A percentile compares a stretch with the other conserved stretches of the same genome.
phyloP scores from a whole-genome alignment of 495 filamentous ascomycete species.

The Penicillium lividum region DNA sequence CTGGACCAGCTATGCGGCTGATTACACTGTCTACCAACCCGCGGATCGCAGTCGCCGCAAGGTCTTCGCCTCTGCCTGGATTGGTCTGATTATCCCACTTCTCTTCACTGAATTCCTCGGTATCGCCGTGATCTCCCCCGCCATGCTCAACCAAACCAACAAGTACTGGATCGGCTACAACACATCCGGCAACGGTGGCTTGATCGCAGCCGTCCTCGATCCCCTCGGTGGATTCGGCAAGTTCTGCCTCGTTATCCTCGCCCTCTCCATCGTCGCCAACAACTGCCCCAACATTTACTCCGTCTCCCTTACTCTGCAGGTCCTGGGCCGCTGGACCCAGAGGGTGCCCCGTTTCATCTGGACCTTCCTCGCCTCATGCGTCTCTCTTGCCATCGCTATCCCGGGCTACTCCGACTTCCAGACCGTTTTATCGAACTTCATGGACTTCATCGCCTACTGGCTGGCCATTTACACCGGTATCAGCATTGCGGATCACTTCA shows the following conservation, averaged over 20 bases:
- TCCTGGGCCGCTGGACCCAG: constrained; percentile 63
- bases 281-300: constrained; percentile 93
- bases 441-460: constrained; percentile 83
- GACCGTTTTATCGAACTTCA: constrained; percentile 72
- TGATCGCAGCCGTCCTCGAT: constrained; percentile 67
- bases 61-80: constrained; percentile 70
- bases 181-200: constrained; percentile 65
- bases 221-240: constrained; percentile 73
- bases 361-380: constrained; percentile 65
- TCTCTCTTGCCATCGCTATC: constrained; percentile 75
- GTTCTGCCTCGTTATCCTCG: constrained; percentile 80
- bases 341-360: constrained; percentile 76
- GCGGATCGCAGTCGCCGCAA: constrained; percentile 54
- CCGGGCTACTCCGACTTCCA: constrained; percentile 77
- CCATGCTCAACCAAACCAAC: constrained; percentile 48
- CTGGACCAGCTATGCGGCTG: constrained; percentile 78
- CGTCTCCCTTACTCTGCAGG: constrained; percentile 72
- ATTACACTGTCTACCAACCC: constrained; percentile 85
- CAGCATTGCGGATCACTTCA: constrained; percentile 70
- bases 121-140: constrained; percentile 69
- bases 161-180: constrained; percentile 63
- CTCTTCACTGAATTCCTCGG: constrained; percentile 80
- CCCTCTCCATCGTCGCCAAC: constrained; percentile 78
- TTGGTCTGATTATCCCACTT: constrained; percentile 69
- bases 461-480: constrained; percentile 80